Conservation (phyloP, 352 stramenopile genomes). For the Phytophthora rubi region DNA sequence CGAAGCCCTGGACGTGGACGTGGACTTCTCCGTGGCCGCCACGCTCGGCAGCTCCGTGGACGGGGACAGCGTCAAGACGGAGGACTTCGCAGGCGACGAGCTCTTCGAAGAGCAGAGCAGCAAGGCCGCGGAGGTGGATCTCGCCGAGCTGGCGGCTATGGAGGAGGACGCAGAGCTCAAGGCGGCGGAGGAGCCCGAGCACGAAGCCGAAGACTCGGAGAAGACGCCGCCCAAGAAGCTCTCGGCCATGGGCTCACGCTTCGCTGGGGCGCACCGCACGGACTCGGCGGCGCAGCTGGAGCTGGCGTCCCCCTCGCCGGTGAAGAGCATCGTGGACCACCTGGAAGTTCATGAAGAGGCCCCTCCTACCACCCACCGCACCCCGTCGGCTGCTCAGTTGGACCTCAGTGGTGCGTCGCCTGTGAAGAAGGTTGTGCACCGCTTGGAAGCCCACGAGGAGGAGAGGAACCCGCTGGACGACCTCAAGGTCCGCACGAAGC, state of each 20-base stretch:
- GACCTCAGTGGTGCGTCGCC: slow-evolving; percentile 36
- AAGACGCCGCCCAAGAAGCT: slow-evolving; percentile 33
- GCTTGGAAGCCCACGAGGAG: slow-evolving; percentile 57
- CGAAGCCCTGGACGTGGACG: background rate
- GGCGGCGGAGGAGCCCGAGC: slow-evolving; percentile 20
- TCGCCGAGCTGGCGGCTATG: slow-evolving; percentile 27
- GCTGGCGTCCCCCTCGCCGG: slow-evolving; percentile 25
- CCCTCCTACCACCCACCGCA: slow-evolving; percentile 32
- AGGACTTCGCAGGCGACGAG: slow-evolving; percentile 30
- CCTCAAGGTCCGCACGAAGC: slow-evolving; percentile 62
- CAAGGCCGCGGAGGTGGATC: slow-evolving; percentile 21
- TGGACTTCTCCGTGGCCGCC: slow-evolving; percentile 32
- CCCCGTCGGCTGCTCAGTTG: slow-evolving; percentile 38
- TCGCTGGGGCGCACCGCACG: slow-evolving; percentile 30
- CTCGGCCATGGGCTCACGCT: slow-evolving; percentile 36
- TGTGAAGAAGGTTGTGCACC: slow-evolving; percentile 56
- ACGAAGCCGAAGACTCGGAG: slow-evolving; percentile 9
- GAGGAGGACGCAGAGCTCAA: background rate
- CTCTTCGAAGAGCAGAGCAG: slow-evolving; percentile 24
- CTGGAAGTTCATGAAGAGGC: slow-evolving; percentile 39
- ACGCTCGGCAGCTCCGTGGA: slow-evolving; percentile 33
- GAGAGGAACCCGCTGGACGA: slow-evolving; percentile 53
- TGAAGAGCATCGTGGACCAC: slow-evolving; percentile 19
- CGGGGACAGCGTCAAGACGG: slow-evolving; percentile 30
- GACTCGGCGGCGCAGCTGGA: slow-evolving; percentile 39